phyloP scores from a whole-genome alignment of 2,329 filamentous ascomycete species.

The Colletotrichum australisinense region DNA sequence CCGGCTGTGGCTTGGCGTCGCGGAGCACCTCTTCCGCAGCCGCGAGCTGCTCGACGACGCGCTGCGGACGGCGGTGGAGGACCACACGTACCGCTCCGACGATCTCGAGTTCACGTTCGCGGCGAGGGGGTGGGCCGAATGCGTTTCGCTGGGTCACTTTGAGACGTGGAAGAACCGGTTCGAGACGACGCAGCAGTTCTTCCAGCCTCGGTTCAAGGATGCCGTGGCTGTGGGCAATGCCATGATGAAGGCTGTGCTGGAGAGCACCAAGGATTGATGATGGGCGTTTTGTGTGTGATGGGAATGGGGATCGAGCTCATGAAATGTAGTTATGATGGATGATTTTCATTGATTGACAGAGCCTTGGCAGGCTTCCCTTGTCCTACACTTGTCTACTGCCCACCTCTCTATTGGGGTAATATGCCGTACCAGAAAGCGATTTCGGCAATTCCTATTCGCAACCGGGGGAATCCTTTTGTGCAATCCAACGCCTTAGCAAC shows the following conservation, averaged over 20 bases:
- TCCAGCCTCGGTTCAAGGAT: constrained; percentile 88
- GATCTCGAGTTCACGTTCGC: constrained; percentile 99
- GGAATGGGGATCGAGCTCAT: neutral
- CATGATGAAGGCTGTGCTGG: constrained; percentile 96
- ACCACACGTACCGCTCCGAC: constrained; percentile 92
- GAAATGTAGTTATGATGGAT: neutral
- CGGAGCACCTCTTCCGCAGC: constrained; percentile 93
- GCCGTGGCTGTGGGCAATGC: constrained; percentile 90
- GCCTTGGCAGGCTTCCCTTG: neutral
- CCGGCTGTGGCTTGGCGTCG: constrained; percentile 95
- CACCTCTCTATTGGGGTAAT: neutral
- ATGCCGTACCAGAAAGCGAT: constrained; percentile 7
- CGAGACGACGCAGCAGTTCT: constrained; percentile 89
- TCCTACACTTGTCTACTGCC: neutral
- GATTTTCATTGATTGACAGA: neutral
- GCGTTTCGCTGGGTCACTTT: constrained; percentile 91
- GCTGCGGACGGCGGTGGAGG: constrained; percentile 86
- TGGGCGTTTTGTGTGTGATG: neutral
- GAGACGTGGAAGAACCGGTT: constrained; percentile 94
- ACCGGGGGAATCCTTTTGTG: constrained; percentile 1
- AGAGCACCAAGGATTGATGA: constrained; percentile 68
- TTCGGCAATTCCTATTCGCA: neutral
- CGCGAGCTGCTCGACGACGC: constrained; percentile 83
- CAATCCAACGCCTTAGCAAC: constrained; percentile 22
- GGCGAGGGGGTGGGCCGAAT: constrained; percentile 94